Evolutionary conservation across 192 early-diverging fungal genomes (phyloP).

Genomic region (Backusella tarrabulga): DNA sequence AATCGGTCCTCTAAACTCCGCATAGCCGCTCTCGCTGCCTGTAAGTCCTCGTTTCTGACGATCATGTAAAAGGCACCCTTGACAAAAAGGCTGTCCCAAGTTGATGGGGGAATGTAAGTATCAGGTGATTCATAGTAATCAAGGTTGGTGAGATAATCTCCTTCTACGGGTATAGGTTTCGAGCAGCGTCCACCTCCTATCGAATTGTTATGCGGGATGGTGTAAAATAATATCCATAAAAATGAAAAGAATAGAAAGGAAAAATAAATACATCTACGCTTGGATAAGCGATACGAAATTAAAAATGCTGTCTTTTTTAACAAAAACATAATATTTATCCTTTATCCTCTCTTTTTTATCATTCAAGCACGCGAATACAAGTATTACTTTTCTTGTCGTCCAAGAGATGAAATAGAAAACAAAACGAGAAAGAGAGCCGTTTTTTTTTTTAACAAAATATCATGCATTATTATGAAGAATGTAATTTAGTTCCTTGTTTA

Average conservation of each 20-base stretch:
- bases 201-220: neutral
- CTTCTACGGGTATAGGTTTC: neutral
- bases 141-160: neutral
- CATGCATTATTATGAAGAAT: neutral
- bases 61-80: conserved; percentile 75
- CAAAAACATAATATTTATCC: neutral
- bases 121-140: neutral
- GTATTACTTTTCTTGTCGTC: neutral
- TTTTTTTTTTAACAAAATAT: neutral
- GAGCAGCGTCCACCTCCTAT: neutral
- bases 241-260: neutral
- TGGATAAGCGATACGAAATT: neutral
- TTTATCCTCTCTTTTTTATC: neutral
- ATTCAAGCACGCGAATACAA: neutral
- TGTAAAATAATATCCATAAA: neutral
- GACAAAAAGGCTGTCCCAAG: conserved; percentile 8
- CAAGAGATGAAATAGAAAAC: neutral
- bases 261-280: neutral
- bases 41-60: conserved; percentile 68
- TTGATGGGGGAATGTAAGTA: neutral
- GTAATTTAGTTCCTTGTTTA: conserved; percentile 2
- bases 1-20: conserved; percentile 77
- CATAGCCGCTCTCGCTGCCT: conserved; percentile 56
- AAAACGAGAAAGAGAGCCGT: neutral
- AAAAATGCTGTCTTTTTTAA: neutral